Evolutionary conservation across 2,329 filamentous ascomycete species (phyloP).

Genomic region (Arthrobotrys sphaeroides): DNA sequence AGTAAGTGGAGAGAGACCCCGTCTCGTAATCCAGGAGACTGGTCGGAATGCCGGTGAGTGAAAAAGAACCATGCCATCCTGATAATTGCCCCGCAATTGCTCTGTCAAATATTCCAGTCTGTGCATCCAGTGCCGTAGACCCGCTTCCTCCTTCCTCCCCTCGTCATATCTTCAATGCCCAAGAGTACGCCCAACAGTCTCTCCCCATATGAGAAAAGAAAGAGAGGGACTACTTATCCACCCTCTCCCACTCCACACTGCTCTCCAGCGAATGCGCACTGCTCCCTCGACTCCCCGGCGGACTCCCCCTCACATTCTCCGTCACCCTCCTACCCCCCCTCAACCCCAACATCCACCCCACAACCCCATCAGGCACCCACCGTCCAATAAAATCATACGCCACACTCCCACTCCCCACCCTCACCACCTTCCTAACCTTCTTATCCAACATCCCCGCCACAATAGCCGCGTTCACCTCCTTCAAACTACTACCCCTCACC

Average conservation of each 20-base stretch:
- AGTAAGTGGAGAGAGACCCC: too few species aligned
- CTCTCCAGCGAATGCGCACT: slow-evolving; percentile 47
- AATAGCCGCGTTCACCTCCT: slow-evolving; percentile 83
- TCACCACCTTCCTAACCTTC: slow-evolving; percentile 70
- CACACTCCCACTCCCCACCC: slow-evolving; percentile 83
- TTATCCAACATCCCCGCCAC: slow-evolving; percentile 80
- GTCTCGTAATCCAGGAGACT: too few species aligned
- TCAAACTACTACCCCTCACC: slow-evolving; percentile 75
- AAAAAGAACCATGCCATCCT: too few species aligned
- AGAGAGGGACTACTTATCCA: slow-evolving; percentile 40
- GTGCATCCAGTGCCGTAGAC: too few species aligned
- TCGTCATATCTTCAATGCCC: neutral
- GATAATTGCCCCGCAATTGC: too few species aligned
- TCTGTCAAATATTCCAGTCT: too few species aligned
- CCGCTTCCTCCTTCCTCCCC: neutral
- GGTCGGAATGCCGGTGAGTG: too few species aligned
- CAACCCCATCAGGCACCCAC: slow-evolving; percentile 78
- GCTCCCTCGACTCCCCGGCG: slow-evolving; percentile 50
- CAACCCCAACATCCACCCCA: slow-evolving; percentile 95
- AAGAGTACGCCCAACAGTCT: neutral
- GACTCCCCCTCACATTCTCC: slow-evolving; percentile 27
- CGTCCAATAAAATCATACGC: slow-evolving; percentile 86
- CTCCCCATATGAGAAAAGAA: too few species aligned
- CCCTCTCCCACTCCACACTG: slow-evolving; percentile 57
- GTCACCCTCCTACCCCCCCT: slow-evolving; percentile 55